Evolutionary conservation across 2,329 filamentous ascomycete species (phyloP), one percentile per base, ranked within the genome.

Genomic region (Pseudohalonectria lignicola): DNA sequence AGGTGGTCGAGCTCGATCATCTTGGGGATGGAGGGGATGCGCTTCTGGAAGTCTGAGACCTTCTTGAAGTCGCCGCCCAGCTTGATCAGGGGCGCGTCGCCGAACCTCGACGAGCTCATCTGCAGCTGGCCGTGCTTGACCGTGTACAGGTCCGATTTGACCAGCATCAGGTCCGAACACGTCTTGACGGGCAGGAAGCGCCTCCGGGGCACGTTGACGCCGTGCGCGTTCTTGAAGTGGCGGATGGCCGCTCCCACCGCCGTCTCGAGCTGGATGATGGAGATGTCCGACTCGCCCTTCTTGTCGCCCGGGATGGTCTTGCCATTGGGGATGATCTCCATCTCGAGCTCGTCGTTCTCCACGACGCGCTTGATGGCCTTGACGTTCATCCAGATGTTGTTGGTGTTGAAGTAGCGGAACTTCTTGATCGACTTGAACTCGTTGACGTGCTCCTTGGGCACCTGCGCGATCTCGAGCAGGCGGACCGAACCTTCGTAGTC

Each of bases 371-470:
- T 96, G 68, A 98, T 84, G 51, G 92, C 92, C 60, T 86, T 81
- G 53, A 95, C 76, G 71, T 94, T 94, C 75, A 98, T 84, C 92
- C 92, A 98, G 68, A 98, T 95, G 78, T 98, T 98, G 84, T 98
- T 98, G 66, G 92, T 98, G 79, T 98, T 98, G 82, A 98, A 98
- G 80, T 98, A 98, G 77, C 94, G 95, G 83, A 98, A 98, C 77
- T 98, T 98, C 82, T 98, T 98, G 76, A 98, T 98, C 35, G 88
- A 95, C 81, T 98, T 98, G 86, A 98, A 98, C 71, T 98, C 92
- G 69, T 98, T 96, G 62, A 92, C 86, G 68, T 98, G 92, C 74
- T 98, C 87, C 79, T 96, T 98, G 66, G 92, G 92, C 26, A 98
- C 92, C 74, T 98, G 92, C 12, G 92, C 92, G 54, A 98, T 95